These are phyloP conservation scores for Taphrina populina DNA, from an alignment of 1,139 yeast genomes.

Conservation along the genomic window DNA sequence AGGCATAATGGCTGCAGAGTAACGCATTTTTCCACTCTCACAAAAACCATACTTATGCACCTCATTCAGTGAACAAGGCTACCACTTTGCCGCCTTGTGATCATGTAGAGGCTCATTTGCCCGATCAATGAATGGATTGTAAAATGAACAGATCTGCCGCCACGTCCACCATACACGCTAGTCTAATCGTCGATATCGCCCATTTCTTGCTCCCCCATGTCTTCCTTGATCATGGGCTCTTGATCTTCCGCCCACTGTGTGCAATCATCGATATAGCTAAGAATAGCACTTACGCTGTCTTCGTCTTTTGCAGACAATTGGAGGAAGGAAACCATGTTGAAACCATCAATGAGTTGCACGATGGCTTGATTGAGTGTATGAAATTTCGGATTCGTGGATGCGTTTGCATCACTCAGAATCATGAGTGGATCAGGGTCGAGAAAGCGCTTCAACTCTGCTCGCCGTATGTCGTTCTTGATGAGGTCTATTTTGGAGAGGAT, in stretches of 20 bases:
- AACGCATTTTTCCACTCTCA: too few relatives aligned
- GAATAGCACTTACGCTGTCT: conserved; percentile 74
- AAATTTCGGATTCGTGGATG: conserved; percentile 69
- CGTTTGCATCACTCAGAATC: conserved; percentile 54
- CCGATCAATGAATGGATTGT: too few relatives aligned
- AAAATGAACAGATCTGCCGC: too few relatives aligned
- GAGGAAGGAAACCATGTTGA: conserved; percentile 96
- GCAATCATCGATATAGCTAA: conserved; percentile 91
- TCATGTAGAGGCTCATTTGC: too few relatives aligned
- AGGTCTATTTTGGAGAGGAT: conserved; percentile 69
- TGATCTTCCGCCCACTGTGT: conserved; percentile 97
- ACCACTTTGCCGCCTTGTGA: too few relatives aligned
- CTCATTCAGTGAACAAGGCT: too few relatives aligned
- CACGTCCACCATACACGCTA: too few relatives aligned
- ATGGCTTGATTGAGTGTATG: conserved; percentile 72
- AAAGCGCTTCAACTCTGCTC: conserved; percentile 74
- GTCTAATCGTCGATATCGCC: conserved; percentile 7
- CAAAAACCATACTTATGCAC: too few relatives aligned
- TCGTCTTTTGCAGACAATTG: conserved; percentile 84
- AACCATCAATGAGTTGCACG: conserved; percentile 89
- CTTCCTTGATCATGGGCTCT: conserved; percentile 57
- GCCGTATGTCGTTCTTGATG: conserved; percentile 65
- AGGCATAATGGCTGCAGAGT: too few relatives aligned
- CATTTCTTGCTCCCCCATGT: conserved; percentile 6
- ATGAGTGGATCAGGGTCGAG: conserved; percentile 88